These are phyloP conservation scores for Heliocybe sulcata DNA, from an alignment of 1,284 basidiomycete genomes.

Conservation along the genomic window DNA sequence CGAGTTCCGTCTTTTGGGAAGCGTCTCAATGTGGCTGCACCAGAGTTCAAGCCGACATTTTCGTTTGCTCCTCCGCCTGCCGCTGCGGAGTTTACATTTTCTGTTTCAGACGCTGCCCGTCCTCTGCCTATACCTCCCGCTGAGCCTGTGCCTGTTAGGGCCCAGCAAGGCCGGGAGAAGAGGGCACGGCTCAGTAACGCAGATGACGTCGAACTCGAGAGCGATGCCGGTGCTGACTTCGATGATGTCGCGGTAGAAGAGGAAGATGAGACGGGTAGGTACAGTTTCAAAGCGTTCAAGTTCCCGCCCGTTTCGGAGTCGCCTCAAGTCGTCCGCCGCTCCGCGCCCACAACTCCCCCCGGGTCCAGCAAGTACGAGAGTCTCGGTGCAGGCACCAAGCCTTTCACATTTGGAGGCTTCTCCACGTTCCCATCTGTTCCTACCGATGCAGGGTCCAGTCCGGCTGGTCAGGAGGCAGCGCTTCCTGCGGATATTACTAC, in stretches of 20 bases:
- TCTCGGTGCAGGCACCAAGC: slow-evolving; percentile 39
- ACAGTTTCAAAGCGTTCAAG: slow-evolving; percentile 46
- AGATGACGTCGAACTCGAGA: slow-evolving; percentile 36
- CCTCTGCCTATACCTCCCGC: slow-evolving; percentile 26
- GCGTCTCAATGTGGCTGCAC: slow-evolving; percentile 65
- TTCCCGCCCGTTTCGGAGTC: slow-evolving; percentile 53
- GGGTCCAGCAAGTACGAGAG: slow-evolving; percentile 14
- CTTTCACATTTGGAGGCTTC: slow-evolving; percentile 61
- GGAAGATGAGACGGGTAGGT: neutral
- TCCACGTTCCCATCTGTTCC: slow-evolving; percentile 17
- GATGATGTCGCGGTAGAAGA: slow-evolving; percentile 40
- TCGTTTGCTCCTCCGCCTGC: slow-evolving; percentile 65
- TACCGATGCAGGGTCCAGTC: slow-evolving; percentile 3
- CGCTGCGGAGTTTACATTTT: slow-evolving; percentile 47
- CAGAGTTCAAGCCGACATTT: slow-evolving; percentile 77
- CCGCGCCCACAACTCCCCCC: slow-evolving; percentile 33
- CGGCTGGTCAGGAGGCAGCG: slow-evolving; percentile 11
- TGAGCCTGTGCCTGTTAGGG: slow-evolving; percentile 22
- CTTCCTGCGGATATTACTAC: slow-evolving; percentile 4
- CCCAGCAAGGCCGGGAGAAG: slow-evolving; percentile 68
- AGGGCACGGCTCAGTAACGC: slow-evolving; percentile 49
- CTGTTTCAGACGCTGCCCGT: slow-evolving; percentile 18
- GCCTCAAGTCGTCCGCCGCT: slow-evolving; percentile 41
- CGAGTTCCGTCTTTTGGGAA: slow-evolving; percentile 58
- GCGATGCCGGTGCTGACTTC: slow-evolving; percentile 34